Evolutionary conservation across 192 early-diverging fungal genomes (phyloP).

Genomic region (Coemansia sp.): DNA sequence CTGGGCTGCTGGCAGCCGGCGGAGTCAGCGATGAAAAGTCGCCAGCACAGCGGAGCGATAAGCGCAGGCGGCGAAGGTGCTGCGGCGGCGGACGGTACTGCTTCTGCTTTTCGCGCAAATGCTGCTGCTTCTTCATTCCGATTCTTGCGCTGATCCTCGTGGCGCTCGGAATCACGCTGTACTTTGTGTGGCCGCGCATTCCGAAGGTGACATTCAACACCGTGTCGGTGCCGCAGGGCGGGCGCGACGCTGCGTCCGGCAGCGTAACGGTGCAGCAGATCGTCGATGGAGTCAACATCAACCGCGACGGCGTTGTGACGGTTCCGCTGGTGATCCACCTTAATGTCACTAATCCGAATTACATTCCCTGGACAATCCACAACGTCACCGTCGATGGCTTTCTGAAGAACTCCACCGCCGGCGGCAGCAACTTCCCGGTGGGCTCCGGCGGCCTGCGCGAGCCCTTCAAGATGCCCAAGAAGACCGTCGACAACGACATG

Average conservation of each 20-base stretch:
- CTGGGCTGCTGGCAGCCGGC: constrained; percentile 11
- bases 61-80: constrained; percentile 27
- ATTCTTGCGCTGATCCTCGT: constrained; percentile 45
- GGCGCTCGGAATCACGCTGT: constrained; percentile 51
- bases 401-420: constrained; percentile 25
- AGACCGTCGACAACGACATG: constrained; percentile 38
- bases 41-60: constrained; percentile 13
- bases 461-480: constrained; percentile 54
- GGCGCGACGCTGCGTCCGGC: neutral
- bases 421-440: constrained; percentile 47
- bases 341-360: constrained; percentile 57
- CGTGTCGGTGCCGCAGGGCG: constrained; percentile 25
- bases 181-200: constrained; percentile 56
- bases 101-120: constrained; percentile 51
- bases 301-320: constrained; percentile 50
- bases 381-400: constrained; percentile 56
- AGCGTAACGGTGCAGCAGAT: constrained; percentile 21
- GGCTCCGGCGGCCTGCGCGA: constrained; percentile 42
- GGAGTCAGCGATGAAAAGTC: constrained; percentile 5
- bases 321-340: constrained; percentile 56
- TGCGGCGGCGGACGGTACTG: constrained; percentile 55
- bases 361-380: constrained; percentile 57
- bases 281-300: constrained; percentile 30
- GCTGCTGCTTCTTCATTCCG: constrained; percentile 47
- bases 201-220: constrained; percentile 39